Conservation (phyloP, 106 monocot species). For the Acorus calamus region DNA sequence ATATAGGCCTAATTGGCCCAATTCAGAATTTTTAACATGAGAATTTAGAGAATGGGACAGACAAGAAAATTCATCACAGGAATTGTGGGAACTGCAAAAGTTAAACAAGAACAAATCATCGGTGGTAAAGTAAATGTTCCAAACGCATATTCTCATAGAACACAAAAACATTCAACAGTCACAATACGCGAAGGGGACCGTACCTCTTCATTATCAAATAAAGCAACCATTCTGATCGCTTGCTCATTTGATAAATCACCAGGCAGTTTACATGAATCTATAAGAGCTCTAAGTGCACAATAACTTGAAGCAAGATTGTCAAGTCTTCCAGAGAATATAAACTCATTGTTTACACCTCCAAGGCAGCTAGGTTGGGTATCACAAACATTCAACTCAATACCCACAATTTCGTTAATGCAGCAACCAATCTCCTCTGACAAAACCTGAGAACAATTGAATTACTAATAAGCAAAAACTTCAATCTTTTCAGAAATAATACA, state of each 20-base stretch:
- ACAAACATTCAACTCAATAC: slow-evolving; percentile 84
- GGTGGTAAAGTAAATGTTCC: too few relatives aligned
- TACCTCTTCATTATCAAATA: slow-evolving; percentile 99
- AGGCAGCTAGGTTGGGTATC: slow-evolving; percentile 93
- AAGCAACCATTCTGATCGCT: slow-evolving; percentile 86
- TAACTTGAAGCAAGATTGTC: slow-evolving; percentile 98
- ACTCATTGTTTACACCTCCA: slow-evolving; percentile 86
- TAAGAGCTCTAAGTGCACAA: slow-evolving; percentile 74
- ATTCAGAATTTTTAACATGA: too few relatives aligned
- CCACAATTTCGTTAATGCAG: slow-evolving; percentile 50
- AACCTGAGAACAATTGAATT: slow-evolving; percentile 24
- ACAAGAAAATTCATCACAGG: too few relatives aligned
- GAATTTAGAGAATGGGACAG: too few relatives aligned
- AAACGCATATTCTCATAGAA: too few relatives aligned
- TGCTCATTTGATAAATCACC: slow-evolving; percentile 54
- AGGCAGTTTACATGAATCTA: slow-evolving; percentile 55
- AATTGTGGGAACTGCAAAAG: too few relatives aligned
- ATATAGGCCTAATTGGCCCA: too few relatives aligned
- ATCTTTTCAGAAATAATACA: too few relatives aligned
- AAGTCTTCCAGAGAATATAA: slow-evolving; percentile 95
- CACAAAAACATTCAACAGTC: too few relatives aligned
- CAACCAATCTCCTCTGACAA: slow-evolving; percentile 73
- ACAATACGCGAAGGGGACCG: not conserved
- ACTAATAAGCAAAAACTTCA: not conserved
- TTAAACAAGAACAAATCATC: too few relatives aligned